Conservation (phyloP, 331 rosid species). For the Quercus tomentella region DNA sequence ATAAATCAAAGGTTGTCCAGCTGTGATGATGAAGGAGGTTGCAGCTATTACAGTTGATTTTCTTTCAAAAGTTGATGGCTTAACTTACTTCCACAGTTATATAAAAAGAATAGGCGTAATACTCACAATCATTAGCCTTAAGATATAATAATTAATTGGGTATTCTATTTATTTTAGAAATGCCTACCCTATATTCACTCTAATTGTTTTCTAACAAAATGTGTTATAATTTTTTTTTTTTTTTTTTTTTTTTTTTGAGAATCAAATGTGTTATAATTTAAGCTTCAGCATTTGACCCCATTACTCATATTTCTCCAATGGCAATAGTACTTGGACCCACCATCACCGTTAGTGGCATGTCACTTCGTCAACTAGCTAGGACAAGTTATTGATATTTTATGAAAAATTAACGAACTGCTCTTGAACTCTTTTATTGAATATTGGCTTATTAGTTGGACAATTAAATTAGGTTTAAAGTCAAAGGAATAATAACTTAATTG, state of each 20-base stretch:
- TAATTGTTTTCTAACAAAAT: slow-evolving; percentile 20
- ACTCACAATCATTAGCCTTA: slow-evolving; percentile 30
- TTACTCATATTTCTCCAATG: background rate
- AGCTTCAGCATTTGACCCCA: slow-evolving; percentile 15
- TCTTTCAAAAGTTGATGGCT: background rate
- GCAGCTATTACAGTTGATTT: background rate
- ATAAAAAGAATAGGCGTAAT: slow-evolving; percentile 11
- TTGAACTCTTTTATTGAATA: background rate
- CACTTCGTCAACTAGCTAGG: background rate
- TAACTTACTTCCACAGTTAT: background rate
- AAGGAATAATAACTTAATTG: background rate
- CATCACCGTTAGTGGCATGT: slow-evolving; percentile 2
- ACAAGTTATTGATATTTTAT: background rate
- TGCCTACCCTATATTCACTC: slow-evolving; percentile 43
- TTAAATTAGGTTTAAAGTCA: too few relatives aligned
- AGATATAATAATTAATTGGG: slow-evolving; percentile 7
- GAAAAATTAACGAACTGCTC: background rate
- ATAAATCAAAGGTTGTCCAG: background rate
- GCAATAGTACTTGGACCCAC: background rate
- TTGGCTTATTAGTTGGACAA: background rate
- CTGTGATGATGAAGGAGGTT: slow-evolving; percentile 5
- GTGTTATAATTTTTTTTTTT: background rate
- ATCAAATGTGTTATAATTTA: too few relatives aligned
- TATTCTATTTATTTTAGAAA: slow-evolving; percentile 16
- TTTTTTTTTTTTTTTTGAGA: too few relatives aligned